phyloP scores from a whole-genome alignment of 352 stramenopile species.

The Phytopythium mirpurense region DNA sequence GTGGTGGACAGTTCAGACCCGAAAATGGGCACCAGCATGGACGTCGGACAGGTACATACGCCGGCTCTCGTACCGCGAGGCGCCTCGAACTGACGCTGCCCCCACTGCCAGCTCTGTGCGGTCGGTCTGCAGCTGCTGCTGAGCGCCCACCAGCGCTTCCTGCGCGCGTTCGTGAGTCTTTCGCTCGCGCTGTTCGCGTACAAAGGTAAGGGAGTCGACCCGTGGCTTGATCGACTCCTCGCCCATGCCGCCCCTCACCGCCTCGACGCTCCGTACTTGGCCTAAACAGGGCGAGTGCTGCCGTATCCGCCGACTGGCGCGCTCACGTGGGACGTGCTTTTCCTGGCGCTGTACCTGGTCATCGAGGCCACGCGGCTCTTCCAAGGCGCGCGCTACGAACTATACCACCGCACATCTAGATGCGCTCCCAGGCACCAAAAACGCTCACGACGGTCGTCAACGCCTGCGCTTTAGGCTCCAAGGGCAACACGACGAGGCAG shows the following conservation, averaged over 20 bases:
- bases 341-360: constrained; percentile 54
- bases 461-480: constrained; percentile 35
- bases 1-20: no score
- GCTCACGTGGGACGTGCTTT: constrained; percentile 52
- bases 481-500: constrained; percentile 78
- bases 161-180: constrained; percentile 48
- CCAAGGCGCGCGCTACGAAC: constrained; percentile 37
- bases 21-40: not conserved
- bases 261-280: not conserved
- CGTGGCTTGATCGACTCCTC: no score
- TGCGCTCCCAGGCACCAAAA: no score
- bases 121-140: constrained; percentile 68
- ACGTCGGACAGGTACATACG: not conserved
- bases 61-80: not conserved
- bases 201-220: constrained; percentile 62
- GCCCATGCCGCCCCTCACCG: no score
- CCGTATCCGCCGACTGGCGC: constrained; percentile 40
- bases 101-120: constrained; percentile 23
- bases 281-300: constrained; percentile 33
- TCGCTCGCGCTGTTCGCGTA: constrained; percentile 60
- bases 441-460: not conserved
- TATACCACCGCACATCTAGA: no score
- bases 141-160: constrained; percentile 61
- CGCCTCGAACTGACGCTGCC: constrained; percentile 2
- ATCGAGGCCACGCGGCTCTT: constrained; percentile 63